Evolutionary conservation across 2,329 filamentous ascomycete species (phyloP), one percentile per base, ranked within the genome.

Genomic region (Cyphellophora europaea): DNA sequence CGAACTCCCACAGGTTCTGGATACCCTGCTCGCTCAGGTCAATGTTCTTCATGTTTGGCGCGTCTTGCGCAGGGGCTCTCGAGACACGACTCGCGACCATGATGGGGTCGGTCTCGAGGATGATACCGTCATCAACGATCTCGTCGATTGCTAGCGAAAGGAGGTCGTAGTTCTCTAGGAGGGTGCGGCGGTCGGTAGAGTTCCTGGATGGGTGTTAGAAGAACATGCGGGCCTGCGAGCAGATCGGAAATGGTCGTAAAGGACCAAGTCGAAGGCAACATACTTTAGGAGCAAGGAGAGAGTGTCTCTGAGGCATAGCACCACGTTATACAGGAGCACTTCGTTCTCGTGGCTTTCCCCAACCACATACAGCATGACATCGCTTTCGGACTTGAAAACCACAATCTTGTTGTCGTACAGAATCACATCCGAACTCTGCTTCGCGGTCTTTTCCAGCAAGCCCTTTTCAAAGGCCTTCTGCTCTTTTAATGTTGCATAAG

Each of bases 401-500:
- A 96, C 86, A 42, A 98, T 82, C 53, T 86, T 78, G 66, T 93
- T 93, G 65, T 98, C 91, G 65, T 95, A 96, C 37, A 98, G 77
- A 50, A 98, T 93, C 52, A 98, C 91, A 65, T 96, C 91, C 51
- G 82, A 86, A 11, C 77, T 88, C 66, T 93, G 86, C 71, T 96
- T 98, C 49, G 83, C 81, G 11, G 91, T 96, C 73, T 98, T 96
- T 54, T 94, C 81, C 41, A 95, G 67, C 25, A 98, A 74, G 5
- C 88, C 91, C 67, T 95, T 95, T 63, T 98, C 91, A 55, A 98
- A 98, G 2, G 83, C 74, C 62, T 93, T 94, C 65, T 98, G 91
- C 51, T 93, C 79, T 68, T 95, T 95, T 37, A 91, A 64, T 39
- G 85, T 86, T 40, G 84, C 71, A 62, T 95, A 96, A 14, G 88